A percentile compares a stretch with the other conserved stretches of the same genome.
These are phyloP conservation scores for Xylaria sp. DNA, from an alignment of 2,329 filamentous ascomycete genomes.

Conservation along the genomic window DNA sequence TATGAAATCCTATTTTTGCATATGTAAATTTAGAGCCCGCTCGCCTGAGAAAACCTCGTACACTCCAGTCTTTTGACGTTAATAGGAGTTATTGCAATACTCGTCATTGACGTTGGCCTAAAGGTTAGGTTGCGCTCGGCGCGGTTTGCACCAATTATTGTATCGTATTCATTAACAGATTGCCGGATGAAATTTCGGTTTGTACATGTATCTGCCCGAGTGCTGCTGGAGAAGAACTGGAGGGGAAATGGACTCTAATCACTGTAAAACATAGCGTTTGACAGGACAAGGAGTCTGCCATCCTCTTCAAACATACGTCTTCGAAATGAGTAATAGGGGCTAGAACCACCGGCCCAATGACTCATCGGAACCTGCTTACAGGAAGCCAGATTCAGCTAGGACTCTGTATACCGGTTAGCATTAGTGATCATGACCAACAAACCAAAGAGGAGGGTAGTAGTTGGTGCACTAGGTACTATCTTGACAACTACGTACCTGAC, in stretches of 20 bases:
- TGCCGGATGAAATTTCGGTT: background rate
- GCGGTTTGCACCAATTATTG: background rate
- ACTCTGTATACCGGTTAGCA: conserved; percentile 50
- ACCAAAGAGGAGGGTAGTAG: background rate
- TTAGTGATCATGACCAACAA: conserved; percentile 33
- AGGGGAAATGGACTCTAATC: background rate
- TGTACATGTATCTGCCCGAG: background rate
- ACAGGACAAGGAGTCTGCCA: background rate
- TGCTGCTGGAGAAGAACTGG: background rate
- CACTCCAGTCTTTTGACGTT: conserved; percentile 2
- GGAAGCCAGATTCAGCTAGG: conserved; percentile 65
- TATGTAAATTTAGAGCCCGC: background rate
- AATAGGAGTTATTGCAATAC: background rate
- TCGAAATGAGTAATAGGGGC: conserved; percentile 1
- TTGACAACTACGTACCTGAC: conserved; percentile 73
- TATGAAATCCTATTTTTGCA: conserved; percentile 3
- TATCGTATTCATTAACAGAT: background rate
- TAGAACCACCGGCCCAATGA: background rate
- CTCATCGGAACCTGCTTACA: conserved; percentile 47
- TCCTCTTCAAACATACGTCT: background rate
- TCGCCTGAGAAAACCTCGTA: background rate
- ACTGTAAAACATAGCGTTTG: background rate
- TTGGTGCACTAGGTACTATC: conserved; percentile 5
- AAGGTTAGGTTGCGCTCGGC: background rate
- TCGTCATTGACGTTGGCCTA: background rate